Evolutionary conservation across 805 yeast species (phyloP).

Genomic region (Kazachstania psychrophila): DNA sequence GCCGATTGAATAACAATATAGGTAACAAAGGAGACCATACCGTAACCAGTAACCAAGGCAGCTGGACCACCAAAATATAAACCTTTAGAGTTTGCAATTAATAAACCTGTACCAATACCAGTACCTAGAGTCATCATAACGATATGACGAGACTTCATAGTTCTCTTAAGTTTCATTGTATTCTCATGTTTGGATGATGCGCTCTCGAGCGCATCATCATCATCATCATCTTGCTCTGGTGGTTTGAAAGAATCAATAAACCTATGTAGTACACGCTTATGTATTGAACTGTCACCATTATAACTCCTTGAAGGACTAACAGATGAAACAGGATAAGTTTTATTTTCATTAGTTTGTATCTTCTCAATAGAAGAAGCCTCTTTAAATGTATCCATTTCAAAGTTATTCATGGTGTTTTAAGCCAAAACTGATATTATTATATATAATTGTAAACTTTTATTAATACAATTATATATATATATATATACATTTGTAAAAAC

Average conservation of each 20-base stretch:
- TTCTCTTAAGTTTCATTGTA: constrained; percentile 9
- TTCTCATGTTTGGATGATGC: constrained; percentile 7
- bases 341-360: too few species aligned
- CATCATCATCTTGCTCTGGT: constrained; percentile 7
- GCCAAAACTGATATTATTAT: too few species aligned
- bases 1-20: constrained; percentile 49
- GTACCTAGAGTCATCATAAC: constrained; percentile 76
- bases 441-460: too few species aligned
- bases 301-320: too few species aligned
- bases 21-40: constrained; percentile 47
- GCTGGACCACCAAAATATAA: constrained; percentile 38
- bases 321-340: too few species aligned
- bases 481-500: too few species aligned
- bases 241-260: constrained; percentile 21
- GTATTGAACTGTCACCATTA: too few species aligned
- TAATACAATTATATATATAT: too few species aligned
- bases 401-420: too few species aligned
- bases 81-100: constrained; percentile 46
- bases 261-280: too few species aligned
- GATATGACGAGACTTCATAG: constrained; percentile 38
- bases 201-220: not conserved
- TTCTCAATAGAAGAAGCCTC: too few species aligned
- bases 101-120: constrained; percentile 68
- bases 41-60: constrained; percentile 44
- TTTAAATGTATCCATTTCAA: too few species aligned